phyloP scores from a whole-genome alignment of 768 basidiomycete species.

The Rhodotorula toruloides region DNA sequence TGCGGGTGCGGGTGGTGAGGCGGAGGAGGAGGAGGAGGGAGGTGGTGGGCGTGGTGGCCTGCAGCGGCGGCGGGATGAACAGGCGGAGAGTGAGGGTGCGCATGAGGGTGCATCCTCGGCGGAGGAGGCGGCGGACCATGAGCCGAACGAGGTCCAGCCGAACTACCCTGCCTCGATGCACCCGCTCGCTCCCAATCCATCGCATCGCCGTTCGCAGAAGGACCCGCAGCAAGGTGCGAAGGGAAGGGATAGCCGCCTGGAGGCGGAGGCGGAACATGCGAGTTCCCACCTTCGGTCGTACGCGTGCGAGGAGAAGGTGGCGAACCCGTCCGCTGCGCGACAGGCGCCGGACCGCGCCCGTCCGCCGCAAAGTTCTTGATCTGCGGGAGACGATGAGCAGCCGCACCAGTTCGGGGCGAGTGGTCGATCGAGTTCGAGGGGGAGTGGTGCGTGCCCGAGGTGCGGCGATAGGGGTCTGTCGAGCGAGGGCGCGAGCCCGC shows the following conservation, averaged over 20 bases:
- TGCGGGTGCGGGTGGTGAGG: slow-evolving; percentile 1
- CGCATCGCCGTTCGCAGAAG: background rate
- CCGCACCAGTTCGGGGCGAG: slow-evolving; percentile 7
- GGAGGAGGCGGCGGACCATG: background rate
- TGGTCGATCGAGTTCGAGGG: slow-evolving; percentile 26
- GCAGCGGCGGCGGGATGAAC: background rate
- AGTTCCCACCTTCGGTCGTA: background rate
- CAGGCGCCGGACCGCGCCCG: too few relatives aligned
- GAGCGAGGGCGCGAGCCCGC: slow-evolving; percentile 27
- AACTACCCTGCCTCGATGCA: too few relatives aligned
- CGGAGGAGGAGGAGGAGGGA: background rate
- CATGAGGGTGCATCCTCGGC: background rate
- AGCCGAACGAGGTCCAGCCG: background rate
- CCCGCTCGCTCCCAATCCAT: slow-evolving; percentile 35
- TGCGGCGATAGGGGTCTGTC: slow-evolving; percentile 28
- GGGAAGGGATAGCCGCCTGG: slow-evolving; percentile 16
- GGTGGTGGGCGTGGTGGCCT: background rate
- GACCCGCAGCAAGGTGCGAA: slow-evolving; percentile 5
- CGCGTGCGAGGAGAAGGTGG: slow-evolving; percentile 26
- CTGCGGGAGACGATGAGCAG: slow-evolving; percentile 13
- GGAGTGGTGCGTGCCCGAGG: slow-evolving; percentile 17
- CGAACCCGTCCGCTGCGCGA: too few relatives aligned
- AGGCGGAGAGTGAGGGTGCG: slow-evolving; percentile 6
- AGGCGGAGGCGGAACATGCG: background rate
- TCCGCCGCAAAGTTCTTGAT: slow-evolving; percentile 25